Evolutionary conservation across 192 early-diverging fungal species (phyloP).

Genomic region (Backusella sp.): DNA sequence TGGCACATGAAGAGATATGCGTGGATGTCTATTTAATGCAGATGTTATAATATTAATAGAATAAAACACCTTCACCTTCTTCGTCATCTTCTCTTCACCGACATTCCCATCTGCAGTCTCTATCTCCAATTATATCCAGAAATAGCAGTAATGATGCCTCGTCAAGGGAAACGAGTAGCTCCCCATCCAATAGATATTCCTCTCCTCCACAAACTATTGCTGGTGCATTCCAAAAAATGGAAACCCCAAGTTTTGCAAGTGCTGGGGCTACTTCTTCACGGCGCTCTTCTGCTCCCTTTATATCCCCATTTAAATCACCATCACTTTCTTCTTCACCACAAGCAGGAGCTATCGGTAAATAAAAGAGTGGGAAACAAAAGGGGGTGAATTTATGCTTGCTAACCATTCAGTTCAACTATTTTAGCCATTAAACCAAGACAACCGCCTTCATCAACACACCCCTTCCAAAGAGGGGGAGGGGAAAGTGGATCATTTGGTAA

Average conservation of each 20-base stretch:
- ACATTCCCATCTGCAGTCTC: neutral
- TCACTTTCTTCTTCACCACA: constrained; percentile 36
- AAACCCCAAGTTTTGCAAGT: neutral
- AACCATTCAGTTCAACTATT: neutral
- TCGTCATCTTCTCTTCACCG: neutral
- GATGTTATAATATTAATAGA: neutral
- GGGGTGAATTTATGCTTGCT: neutral
- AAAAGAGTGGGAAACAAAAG: neutral
- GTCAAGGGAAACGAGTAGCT: neutral
- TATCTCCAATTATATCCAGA: neutral
- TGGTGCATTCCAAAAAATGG: neutral
- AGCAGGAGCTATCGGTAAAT: constrained; percentile 18
- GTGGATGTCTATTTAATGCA: neutral
- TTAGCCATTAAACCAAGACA: neutral
- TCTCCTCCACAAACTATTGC: neutral
- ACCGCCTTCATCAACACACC: neutral
- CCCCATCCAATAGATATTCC: neutral
- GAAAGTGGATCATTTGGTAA: constrained; percentile 12
- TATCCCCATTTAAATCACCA: constrained; percentile 39
- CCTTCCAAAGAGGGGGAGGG: neutral
- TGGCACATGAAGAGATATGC: neutral
- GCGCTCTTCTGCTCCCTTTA: constrained; percentile 12
- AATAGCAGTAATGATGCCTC: neutral
- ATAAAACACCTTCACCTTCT: neutral
- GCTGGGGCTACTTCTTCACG: neutral